Conservation (phyloP, 768 basidiomycete species). For the Lactarius sp. region DNA sequence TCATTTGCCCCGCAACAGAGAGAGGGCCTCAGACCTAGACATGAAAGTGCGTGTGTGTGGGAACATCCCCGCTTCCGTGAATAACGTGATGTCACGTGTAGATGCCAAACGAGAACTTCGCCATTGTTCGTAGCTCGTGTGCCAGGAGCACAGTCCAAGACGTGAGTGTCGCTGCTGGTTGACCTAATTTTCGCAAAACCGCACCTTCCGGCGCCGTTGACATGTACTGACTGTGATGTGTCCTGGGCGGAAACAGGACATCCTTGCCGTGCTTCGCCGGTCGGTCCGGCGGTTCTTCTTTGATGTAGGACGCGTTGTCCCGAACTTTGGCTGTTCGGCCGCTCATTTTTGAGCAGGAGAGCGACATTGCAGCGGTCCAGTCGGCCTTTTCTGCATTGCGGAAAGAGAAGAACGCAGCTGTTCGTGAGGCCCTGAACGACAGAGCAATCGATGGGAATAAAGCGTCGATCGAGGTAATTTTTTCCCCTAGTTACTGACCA, state of each 20-base stretch:
- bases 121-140: constrained; percentile 5
- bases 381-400: constrained; percentile 3
- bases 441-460: neutral
- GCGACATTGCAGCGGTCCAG: constrained; percentile 8
- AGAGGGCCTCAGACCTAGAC: constrained; percentile 1
- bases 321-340: neutral
- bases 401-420: constrained; percentile 5
- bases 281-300: constrained; percentile 16
- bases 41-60: constrained; percentile 9
- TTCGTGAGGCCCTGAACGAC: constrained; percentile 10
- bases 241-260: neutral
- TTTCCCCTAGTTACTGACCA: neutral
- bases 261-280: constrained; percentile 11
- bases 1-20: neutral
- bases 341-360: constrained; percentile 12
- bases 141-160: constrained; percentile 7
- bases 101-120: constrained; percentile 13
- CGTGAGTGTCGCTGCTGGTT: neutral
- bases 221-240: neutral
- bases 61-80: neutral
- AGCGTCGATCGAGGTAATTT: constrained; percentile 5
- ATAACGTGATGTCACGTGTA: neutral
- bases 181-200: neutral
- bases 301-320: constrained; percentile 1
- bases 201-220: neutral